Evolutionary conservation across 176 grass and related monocot genomes (phyloP), one percentile per base, ranked within the genome.

Genomic region (Zoysia japonica): DNA sequence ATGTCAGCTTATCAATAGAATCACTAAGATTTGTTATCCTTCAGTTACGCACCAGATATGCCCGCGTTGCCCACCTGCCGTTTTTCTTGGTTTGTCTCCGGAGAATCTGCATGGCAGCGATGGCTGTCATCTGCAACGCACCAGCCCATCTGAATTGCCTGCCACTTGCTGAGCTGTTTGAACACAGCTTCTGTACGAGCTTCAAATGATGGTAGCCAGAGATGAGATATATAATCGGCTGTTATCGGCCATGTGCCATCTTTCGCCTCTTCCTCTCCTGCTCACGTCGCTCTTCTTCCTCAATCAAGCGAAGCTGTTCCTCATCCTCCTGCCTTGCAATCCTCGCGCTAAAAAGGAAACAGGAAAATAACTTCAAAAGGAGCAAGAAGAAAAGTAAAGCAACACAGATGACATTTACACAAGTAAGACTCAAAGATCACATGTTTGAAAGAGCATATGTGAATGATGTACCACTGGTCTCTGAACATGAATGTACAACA

Each of bases 281-380:
- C 59, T 87, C 90, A 1, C 67, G 84, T 50, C 76, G 85, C 42
- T 99, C 96, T 85, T 99, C 96, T 83, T 99, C 88, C 86, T 95
- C 90, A 39, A 99, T 95, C 46, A 91, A 82, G 63, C 79, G 88
- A 53, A 99, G 88, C 56, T 99, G 64, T 55, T 96, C 92, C n/a
- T 99, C 96, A 37, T 99, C 92, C 82, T 99, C 96, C 78, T 87
- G 40, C 82, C 60, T 84, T 38, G 90, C 90, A 84, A 95, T 93
- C 67, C 93, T 93, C 9, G 84, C 86, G 14, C 96, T 96, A 77
- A 85, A 43, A 77, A 79, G 50, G 4, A 81, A 14, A 0, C 8
- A 77, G 77, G 17, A 80, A 67, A 4, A 68, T 28, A 28, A 28
- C 28, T 28, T 28, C 28, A 28, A 28, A 28, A 28, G 28, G 28